Percentiles rank a stretch among this genome's conserved stretches.
Conservation (phyloP, 2,329 filamentous ascomycete genomes). For the Nigrograna mackinnonii region DNA sequence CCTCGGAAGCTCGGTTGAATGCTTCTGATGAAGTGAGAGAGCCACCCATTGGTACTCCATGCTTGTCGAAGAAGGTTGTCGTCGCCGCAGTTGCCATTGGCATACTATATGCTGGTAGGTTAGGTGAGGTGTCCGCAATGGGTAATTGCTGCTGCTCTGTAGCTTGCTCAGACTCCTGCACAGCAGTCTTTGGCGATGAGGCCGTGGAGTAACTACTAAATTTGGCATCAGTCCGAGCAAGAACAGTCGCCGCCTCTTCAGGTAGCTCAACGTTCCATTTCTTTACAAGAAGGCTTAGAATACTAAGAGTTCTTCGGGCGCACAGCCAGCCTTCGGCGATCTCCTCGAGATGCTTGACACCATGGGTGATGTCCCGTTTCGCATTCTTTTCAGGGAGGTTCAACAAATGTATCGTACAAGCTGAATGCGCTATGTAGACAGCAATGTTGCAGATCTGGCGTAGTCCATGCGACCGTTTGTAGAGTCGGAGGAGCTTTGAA, state of each 20-base stretch:
- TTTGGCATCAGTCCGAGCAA: slow-evolving; percentile 78
- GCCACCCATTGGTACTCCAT: slow-evolving; percentile 9
- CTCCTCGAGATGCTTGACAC: slow-evolving; percentile 89
- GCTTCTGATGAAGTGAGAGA: slow-evolving; percentile 16
- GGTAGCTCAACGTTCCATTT: slow-evolving; percentile 90
- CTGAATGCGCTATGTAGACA: slow-evolving; percentile 93
- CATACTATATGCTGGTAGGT: slow-evolving; percentile 34
- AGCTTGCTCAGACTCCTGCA: slow-evolving; percentile 16
- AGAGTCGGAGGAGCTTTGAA: slow-evolving; percentile 90
- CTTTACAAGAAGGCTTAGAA: slow-evolving; percentile 80
- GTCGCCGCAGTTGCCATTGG: slow-evolving; percentile 25
- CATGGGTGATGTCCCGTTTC: slow-evolving; percentile 85
- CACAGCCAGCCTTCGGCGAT: slow-evolving; percentile 95
- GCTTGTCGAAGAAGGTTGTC: slow-evolving; percentile 26
- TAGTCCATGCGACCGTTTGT: slow-evolving; percentile 88
- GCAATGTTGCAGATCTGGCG: slow-evolving; percentile 96
- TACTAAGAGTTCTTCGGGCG: slow-evolving; percentile 80
- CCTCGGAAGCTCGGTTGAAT: slow-evolving; percentile 28
- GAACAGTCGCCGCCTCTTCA: slow-evolving; percentile 75
- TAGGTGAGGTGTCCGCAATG: slow-evolving; percentile 21
- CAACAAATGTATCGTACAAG: slow-evolving; percentile 91
- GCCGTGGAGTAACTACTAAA: slow-evolving; percentile 65
- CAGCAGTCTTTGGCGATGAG: slow-evolving; percentile 25
- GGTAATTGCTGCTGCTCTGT: slow-evolving; percentile 13
- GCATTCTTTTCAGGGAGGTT: slow-evolving; percentile 93